Conservation (phyloP, 2,329 filamentous ascomycete genomes). For the Sordariomycetes sp. region DNA sequence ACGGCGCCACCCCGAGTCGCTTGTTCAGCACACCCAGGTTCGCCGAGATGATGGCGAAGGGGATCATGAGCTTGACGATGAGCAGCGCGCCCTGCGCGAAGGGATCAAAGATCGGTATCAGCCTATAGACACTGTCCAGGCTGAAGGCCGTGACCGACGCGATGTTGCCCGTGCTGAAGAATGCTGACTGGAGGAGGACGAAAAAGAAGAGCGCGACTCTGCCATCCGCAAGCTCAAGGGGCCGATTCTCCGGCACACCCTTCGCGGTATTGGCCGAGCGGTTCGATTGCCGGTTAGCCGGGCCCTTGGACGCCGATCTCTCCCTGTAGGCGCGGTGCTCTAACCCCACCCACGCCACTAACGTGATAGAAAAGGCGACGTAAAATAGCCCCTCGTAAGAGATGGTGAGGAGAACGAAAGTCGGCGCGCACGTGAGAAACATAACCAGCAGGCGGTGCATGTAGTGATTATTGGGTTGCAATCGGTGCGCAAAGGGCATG, state of each 20-base stretch:
- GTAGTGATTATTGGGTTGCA: constrained; percentile 76
- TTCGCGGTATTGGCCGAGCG: constrained; percentile 6
- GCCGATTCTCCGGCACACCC: constrained; percentile 31
- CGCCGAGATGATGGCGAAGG: constrained; percentile 83
- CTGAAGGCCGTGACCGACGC: constrained; percentile 90
- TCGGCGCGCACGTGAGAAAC: constrained; percentile 84
- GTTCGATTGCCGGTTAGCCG: not conserved
- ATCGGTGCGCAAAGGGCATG: constrained; percentile 67
- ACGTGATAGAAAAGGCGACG: constrained; percentile 68
- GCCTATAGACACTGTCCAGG: constrained; percentile 73
- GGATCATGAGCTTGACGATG: constrained; percentile 80
- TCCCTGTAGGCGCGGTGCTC: constrained; percentile 54
- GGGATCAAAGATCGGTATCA: constrained; percentile 86
- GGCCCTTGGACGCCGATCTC: constrained; percentile 1
- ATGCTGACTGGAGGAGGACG: constrained; percentile 84
- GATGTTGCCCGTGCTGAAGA: constrained; percentile 94
- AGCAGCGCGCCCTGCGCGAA: constrained; percentile 83
- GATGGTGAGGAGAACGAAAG: constrained; percentile 91
- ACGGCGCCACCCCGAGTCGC: constrained; percentile 69
- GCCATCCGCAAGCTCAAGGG: constrained; percentile 68
- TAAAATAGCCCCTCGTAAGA: constrained; percentile 97
- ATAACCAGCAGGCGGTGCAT: constrained; percentile 79
- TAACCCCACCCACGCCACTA: constrained; percentile 83
- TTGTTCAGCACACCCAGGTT: constrained; percentile 90
- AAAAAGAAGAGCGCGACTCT: constrained; percentile 92